Conservation (phyloP, 163 green algal species). For the Volvox carteri region DNA sequence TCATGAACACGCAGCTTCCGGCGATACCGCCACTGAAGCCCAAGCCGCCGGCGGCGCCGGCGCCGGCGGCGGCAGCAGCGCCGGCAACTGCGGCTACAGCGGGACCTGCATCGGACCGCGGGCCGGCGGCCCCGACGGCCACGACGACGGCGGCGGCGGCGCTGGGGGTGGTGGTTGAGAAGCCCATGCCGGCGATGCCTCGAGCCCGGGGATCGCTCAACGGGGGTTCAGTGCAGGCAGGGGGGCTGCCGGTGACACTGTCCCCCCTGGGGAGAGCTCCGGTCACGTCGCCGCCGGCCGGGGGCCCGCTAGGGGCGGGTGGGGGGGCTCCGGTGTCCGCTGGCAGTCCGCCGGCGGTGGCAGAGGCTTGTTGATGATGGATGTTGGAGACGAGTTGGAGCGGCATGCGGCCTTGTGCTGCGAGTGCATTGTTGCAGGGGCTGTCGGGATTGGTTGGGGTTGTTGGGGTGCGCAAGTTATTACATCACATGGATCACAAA, state of each 20-base stretch:
- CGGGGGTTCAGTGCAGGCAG: not conserved
- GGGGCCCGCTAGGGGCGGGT: no score
- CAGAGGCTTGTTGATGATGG: not conserved
- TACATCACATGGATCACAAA: not conserved
- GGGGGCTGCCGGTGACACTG: not conserved
- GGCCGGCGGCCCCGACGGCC: not conserved
- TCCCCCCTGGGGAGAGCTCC: not conserved
- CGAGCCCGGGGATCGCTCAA: constrained; percentile 8
- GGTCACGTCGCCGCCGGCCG: not conserved
- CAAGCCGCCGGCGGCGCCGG: constrained; percentile 18
- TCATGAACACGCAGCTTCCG: constrained; percentile 51
- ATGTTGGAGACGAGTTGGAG: not conserved
- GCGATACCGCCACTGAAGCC: constrained; percentile 45
- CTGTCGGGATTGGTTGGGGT: no score
- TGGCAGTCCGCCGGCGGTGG: no score
- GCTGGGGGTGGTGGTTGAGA: not conserved
- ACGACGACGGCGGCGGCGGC: no score
- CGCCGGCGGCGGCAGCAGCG: not conserved
- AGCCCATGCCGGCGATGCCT: constrained; percentile 1
- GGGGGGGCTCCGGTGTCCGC: no score
- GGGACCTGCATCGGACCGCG: not conserved
- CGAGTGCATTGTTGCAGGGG: not conserved
- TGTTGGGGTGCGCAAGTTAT: not conserved
- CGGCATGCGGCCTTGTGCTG: not conserved
- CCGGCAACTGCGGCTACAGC: not conserved